Evolutionary conservation across 306 rosid species (phyloP).

Genomic region (Carpinus viminea): DNA sequence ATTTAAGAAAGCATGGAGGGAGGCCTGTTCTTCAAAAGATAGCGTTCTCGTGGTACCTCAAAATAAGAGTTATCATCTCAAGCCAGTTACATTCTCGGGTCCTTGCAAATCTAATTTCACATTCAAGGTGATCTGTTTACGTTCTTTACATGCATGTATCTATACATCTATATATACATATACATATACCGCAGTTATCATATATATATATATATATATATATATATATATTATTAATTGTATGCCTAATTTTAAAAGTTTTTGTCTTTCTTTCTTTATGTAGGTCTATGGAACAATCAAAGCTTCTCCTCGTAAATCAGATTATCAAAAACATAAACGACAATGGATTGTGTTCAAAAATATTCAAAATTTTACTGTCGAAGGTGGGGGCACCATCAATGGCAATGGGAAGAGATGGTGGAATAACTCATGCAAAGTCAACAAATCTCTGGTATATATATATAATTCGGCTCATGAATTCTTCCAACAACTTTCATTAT

Average conservation of each 20-base stretch:
- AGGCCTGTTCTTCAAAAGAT: slow-evolving; percentile 53
- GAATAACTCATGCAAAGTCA: slow-evolving; percentile 73
- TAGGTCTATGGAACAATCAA: slow-evolving; percentile 67
- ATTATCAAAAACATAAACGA: slow-evolving; percentile 39
- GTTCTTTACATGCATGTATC: slow-evolving; percentile 10
- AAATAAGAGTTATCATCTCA: slow-evolving; percentile 45
- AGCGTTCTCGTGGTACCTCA: slow-evolving; percentile 53
- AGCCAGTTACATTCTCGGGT: slow-evolving; percentile 67
- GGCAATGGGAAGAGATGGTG: slow-evolving; percentile 90
- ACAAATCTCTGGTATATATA: slow-evolving; percentile 45
- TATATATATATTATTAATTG: neutral
- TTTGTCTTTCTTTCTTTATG: neutral
- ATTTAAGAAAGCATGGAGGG: slow-evolving; percentile 63
- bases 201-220: no score
- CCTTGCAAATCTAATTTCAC: slow-evolving; percentile 57
- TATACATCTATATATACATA: neutral
- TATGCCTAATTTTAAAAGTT: neutral
- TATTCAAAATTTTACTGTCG: slow-evolving; percentile 43
- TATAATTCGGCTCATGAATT: neutral
- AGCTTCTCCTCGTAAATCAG: slow-evolving; percentile 57
- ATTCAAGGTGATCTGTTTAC: slow-evolving; percentile 41
- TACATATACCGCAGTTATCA: no score
- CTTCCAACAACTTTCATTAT: neutral
- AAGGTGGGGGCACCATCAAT: slow-evolving; percentile 72
- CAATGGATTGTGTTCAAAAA: slow-evolving; percentile 59